These are phyloP conservation scores for Phalaenopsis aphrodite DNA, from an alignment of 106 monocot genomes.

Conservation along the genomic window DNA sequence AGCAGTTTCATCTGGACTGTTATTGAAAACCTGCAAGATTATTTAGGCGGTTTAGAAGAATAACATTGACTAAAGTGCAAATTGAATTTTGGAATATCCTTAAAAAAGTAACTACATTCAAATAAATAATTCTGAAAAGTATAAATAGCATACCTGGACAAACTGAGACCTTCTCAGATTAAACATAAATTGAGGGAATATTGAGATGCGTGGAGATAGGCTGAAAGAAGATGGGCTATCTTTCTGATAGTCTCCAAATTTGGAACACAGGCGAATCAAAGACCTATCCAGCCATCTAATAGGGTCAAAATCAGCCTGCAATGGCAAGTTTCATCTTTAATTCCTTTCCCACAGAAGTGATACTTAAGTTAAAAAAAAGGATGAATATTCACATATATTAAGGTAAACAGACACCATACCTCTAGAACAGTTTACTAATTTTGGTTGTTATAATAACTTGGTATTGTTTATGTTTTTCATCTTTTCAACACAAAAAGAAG, in stretches of 20 bases:
- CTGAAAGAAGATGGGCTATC: conserved; percentile 82
- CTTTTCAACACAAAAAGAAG: neutral
- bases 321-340: neutral
- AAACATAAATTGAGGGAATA: conserved; percentile 97
- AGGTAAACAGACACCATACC: neutral
- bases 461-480: neutral
- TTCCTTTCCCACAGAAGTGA: neutral
- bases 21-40: conserved; percentile 70
- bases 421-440: neutral
- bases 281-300: conserved; percentile 94
- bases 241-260: conserved; percentile 93
- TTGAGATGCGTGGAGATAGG: conserved; percentile 81
- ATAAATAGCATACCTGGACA: conserved; percentile 61
- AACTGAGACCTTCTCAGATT: conserved; percentile 92
- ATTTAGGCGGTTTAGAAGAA: neutral
- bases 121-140: neutral
- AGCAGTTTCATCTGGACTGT: conserved; percentile 98
- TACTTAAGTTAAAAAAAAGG: neutral
- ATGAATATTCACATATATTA: neutral
- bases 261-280: conserved; percentile 79
- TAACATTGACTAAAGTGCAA: neutral
- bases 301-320: conserved; percentile 94
- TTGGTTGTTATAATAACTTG: neutral
- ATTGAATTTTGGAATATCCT: neutral
- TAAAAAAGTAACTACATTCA: neutral